These are phyloP conservation scores for Dictyostelium purpureum DNA, from an alignment of 78 protist genomes.

Conservation along the genomic window DNA sequence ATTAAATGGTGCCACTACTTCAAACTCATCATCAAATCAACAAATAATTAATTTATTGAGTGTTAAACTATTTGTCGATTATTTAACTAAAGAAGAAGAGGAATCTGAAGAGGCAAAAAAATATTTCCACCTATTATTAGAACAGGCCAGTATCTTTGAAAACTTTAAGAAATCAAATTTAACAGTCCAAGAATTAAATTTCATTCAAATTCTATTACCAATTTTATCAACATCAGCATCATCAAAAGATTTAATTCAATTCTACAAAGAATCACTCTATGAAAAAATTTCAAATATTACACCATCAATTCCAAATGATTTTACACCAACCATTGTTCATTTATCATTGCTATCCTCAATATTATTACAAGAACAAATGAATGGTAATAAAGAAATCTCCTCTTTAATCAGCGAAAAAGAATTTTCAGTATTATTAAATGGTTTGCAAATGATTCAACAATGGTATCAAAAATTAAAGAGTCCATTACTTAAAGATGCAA, in stretches of 20 bases:
- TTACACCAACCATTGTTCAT: neutral
- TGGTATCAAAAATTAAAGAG: constrained; percentile 13
- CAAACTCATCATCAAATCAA: no score
- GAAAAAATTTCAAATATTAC: neutral
- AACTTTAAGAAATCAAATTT: neutral
- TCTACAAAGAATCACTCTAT: neutral
- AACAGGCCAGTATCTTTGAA: no score
- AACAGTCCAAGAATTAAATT: neutral
- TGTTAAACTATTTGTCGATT: neutral
- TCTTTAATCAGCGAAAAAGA: neutral
- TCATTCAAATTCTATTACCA: constrained; percentile 8
- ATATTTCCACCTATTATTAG: no score
- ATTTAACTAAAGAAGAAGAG: no score
- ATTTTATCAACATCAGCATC: neutral
- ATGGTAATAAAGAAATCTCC: neutral
- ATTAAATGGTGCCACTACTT: no score
- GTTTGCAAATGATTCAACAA: constrained; percentile 33
- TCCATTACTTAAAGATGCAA: constrained; percentile 34
- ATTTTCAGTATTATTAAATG: neutral
- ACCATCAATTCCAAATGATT: constrained; percentile 8
- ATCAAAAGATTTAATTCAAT: neutral
- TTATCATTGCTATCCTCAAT: constrained; percentile 26
- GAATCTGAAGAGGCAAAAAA: no score
- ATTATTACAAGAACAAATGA: neutral
- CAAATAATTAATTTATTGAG: no score